phyloP scores from a whole-genome alignment of 768 basidiomycete genomes.

The Boletus bicolor region DNA sequence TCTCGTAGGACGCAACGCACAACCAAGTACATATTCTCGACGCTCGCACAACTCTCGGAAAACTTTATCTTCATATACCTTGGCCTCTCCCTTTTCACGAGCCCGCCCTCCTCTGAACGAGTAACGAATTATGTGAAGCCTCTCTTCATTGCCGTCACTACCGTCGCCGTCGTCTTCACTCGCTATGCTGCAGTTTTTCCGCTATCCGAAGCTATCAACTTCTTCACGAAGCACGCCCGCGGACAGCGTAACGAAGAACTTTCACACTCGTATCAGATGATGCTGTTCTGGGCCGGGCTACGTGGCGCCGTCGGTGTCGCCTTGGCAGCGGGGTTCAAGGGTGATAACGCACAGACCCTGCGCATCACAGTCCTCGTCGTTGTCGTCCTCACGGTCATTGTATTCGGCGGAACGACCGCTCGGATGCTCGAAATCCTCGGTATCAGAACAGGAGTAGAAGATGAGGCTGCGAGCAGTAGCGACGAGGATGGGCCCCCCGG shows the following conservation, averaged over 20 bases:
- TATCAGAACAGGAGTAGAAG: constrained; percentile 91
- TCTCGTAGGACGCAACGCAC: constrained; percentile 90
- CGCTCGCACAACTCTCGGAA: constrained; percentile 91
- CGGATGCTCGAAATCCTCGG: constrained; percentile 97
- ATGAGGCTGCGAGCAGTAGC: constrained; percentile 66
- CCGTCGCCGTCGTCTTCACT: constrained; percentile 89
- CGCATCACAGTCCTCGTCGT: constrained; percentile 93
- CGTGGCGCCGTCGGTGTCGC: constrained; percentile 98
- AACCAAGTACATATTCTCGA: constrained; percentile 93
- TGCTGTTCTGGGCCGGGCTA: constrained; percentile 98
- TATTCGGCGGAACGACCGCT: constrained; percentile 97
- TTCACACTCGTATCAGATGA: constrained; percentile 98
- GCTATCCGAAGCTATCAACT: constrained; percentile 90
- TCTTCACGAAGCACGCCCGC: constrained; percentile 79
- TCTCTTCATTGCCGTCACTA: constrained; percentile 88
- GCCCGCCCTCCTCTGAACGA: constrained; percentile 69
- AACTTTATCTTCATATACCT: constrained; percentile 99
- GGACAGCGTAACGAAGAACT: constrained; percentile 88
- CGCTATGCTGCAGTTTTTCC: constrained; percentile 97
- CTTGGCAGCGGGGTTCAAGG: constrained; percentile 92
- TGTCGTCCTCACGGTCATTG: constrained; percentile 88
- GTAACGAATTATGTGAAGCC: constrained; percentile 90
- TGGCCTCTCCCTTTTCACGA: constrained; percentile 94
- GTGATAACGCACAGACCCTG: constrained; percentile 87
- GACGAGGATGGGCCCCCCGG: constrained; percentile 46